Percentiles rank a stretch among this genome's conserved stretches.
These are phyloP conservation scores for Phytophthora kernoviae DNA, from an alignment of 352 stramenopile species.

Conservation along the genomic window DNA sequence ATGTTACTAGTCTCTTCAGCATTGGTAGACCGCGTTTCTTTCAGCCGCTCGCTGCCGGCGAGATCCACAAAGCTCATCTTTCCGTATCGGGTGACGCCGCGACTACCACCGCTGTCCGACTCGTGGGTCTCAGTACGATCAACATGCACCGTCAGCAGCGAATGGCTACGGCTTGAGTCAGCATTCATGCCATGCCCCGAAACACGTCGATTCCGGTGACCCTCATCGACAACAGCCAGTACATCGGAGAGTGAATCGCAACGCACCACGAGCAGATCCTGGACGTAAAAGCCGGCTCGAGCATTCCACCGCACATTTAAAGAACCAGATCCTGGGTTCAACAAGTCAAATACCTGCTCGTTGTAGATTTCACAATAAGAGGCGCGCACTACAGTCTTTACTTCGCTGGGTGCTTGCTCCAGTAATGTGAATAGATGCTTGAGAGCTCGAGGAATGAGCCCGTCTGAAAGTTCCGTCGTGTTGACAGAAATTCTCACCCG, in stretches of 20 bases:
- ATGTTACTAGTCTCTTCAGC: constrained; percentile 83
- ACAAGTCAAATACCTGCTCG: constrained; percentile 79
- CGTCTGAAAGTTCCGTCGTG: constrained; percentile 52
- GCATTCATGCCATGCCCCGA: constrained; percentile 80
- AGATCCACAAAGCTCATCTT: constrained; percentile 88
- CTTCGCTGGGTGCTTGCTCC: constrained; percentile 43
- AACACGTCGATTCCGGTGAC: constrained; percentile 71
- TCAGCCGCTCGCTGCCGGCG: constrained; percentile 73
- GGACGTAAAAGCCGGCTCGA: constrained; percentile 77
- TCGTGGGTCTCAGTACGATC: constrained; percentile 59
- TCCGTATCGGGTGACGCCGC: constrained; percentile 61
- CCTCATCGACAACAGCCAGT: constrained; percentile 77
- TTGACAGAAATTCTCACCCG: constrained; percentile 2
- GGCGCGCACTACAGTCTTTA: constrained; percentile 69
- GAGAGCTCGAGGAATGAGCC: constrained; percentile 75
- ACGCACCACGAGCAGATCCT: constrained; percentile 76
- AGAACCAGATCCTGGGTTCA: constrained; percentile 63
- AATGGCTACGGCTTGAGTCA: constrained; percentile 81
- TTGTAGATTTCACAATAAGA: constrained; percentile 90
- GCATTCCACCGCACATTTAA: constrained; percentile 82
- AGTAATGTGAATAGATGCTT: constrained; percentile 68
- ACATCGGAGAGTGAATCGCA: constrained; percentile 78
- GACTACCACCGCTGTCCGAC: constrained; percentile 38
- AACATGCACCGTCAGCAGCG: constrained; percentile 74
- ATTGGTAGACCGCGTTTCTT: constrained; percentile 75